A percentile compares a stretch with the other conserved stretches of the same genome.
These are phyloP conservation scores for Paracoccidioides lutzii DNA, from an alignment of 2,329 filamentous ascomycete genomes.

Conservation along the genomic window DNA sequence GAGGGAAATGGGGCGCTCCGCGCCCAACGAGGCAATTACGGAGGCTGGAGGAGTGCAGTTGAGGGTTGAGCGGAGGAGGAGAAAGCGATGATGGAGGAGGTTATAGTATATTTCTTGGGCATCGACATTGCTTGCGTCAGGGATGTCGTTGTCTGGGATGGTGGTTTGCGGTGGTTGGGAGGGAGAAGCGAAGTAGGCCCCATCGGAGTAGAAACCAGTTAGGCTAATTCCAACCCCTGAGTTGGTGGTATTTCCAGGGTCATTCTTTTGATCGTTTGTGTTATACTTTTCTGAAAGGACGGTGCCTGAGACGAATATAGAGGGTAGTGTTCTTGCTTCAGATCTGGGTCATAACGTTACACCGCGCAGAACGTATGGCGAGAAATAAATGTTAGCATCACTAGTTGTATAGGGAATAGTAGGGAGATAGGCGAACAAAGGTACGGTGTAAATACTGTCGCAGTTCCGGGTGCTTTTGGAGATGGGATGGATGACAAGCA, in stretches of 20 bases:
- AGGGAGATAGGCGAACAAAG: neutral
- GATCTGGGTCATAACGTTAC: conserved; percentile 8
- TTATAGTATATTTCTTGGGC: conserved; percentile 56
- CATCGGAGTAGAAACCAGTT: conserved; percentile 60
- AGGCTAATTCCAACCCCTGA: neutral
- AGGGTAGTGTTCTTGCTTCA: conserved; percentile 12
- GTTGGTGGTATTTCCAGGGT: neutral
- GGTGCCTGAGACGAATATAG: conserved; percentile 10
- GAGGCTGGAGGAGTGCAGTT: conserved; percentile 41
- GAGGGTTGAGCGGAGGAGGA: conserved; percentile 49
- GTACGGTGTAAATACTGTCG: neutral
- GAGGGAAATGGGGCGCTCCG: conserved; percentile 41
- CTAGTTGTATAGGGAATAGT: neutral
- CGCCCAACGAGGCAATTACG: conserved; percentile 42
- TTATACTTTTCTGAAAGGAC: conserved; percentile 9
- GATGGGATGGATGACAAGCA: conserved; percentile 5
- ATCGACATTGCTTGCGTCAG: conserved; percentile 24
- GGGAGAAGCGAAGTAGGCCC: conserved; percentile 56
- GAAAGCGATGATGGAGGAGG: conserved; percentile 53
- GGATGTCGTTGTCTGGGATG: conserved; percentile 14
- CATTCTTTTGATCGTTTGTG: conserved; percentile 14
- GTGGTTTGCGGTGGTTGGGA: conserved; percentile 31
- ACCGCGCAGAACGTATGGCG: neutral
- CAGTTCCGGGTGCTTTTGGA: neutral
- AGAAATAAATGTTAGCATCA: conserved; percentile 5